Conservation (phyloP, 306 rosid genomes). For the Pyrus betulifolia region DNA sequence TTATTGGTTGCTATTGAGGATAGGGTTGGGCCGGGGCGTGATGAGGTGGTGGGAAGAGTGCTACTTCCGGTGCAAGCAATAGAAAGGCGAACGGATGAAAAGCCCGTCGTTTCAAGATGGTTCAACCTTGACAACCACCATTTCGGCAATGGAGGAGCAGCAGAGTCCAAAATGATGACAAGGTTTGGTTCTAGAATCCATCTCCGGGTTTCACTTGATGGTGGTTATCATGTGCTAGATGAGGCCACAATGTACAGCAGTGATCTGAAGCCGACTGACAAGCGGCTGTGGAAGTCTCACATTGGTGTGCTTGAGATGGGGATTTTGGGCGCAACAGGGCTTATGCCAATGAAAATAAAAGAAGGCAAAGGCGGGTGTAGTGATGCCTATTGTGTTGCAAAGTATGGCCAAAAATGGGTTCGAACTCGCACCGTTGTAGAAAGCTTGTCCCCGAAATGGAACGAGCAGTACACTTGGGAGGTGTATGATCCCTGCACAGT, state of each 20-base stretch:
- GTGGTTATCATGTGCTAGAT: constrained; percentile 61
- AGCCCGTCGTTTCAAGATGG: constrained; percentile 50
- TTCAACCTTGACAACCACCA: constrained; percentile 38
- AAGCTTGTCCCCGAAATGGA: constrained; percentile 56
- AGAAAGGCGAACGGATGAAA: constrained; percentile 44
- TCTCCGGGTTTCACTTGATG: constrained; percentile 48
- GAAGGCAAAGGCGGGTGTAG: constrained; percentile 49
- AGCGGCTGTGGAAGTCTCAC: constrained; percentile 56
- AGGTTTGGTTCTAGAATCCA: constrained; percentile 55
- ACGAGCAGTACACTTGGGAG: constrained; percentile 66
- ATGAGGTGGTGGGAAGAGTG: constrained; percentile 40
- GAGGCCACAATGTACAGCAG: constrained; percentile 60
- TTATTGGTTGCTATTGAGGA: constrained; percentile 41
- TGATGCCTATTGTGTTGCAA: constrained; percentile 56
- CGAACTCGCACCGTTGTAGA: constrained; percentile 53
- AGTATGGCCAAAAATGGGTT: constrained; percentile 60
- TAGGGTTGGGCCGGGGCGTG: constrained; percentile 38
- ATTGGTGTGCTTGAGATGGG: constrained; percentile 62
- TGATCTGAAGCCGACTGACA: constrained; percentile 55
- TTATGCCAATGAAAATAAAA: constrained; percentile 51
- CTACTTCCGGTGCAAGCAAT: constrained; percentile 30
- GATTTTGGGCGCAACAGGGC: constrained; percentile 56
- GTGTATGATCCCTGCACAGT: constrained; percentile 62
- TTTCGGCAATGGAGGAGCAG: constrained; percentile 18
- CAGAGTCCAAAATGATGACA: constrained; percentile 29